These are phyloP conservation scores for Punica granatum DNA, from an alignment of 345 rosid species.

Conservation along the genomic window DNA sequence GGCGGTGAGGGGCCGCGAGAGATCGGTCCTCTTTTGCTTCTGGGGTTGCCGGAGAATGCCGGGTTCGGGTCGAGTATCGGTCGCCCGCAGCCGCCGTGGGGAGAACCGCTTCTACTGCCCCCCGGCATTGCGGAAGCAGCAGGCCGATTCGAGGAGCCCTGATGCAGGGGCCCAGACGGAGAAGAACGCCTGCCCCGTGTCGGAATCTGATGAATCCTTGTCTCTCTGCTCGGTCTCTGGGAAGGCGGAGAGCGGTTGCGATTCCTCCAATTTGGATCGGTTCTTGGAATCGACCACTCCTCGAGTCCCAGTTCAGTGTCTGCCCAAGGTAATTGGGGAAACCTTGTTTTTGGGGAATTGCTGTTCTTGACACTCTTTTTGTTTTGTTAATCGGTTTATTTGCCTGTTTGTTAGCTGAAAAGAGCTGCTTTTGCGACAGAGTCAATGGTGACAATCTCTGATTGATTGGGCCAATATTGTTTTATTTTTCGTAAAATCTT, in stretches of 20 bases:
- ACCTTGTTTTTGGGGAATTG: background rate
- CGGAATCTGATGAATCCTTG: slow-evolving; percentile 28
- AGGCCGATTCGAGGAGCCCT: slow-evolving; percentile 1
- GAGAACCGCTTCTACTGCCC: slow-evolving; percentile 39
- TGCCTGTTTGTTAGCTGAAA: background rate
- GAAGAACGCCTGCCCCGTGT: slow-evolving; percentile 13
- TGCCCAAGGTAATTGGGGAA: slow-evolving; percentile 49
- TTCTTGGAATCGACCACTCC: slow-evolving; percentile 87
- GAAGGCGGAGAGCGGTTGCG: slow-evolving; percentile 13
- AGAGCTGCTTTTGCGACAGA: background rate
- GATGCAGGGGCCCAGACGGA: slow-evolving; percentile 9
- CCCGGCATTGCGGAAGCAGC: slow-evolving; percentile 33
- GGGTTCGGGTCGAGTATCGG: slow-evolving; percentile 25
- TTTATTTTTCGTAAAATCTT: background rate
- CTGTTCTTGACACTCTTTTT: background rate
- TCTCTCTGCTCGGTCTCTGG: slow-evolving; percentile 34
- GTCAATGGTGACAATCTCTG: background rate
- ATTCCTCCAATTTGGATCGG: slow-evolving; percentile 74
- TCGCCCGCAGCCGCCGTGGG: slow-evolving; percentile 27
- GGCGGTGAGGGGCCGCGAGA: background rate
- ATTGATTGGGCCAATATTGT: background rate
- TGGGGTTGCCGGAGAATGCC: slow-evolving; percentile 21
- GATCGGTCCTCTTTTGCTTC: background rate
- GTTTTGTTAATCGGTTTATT: background rate
- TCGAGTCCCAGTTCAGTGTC: slow-evolving; percentile 42